Base-by-base conservation (phyloP, 1,284 basidiomycete species). In the Porogramme epimiltina region DNA sequence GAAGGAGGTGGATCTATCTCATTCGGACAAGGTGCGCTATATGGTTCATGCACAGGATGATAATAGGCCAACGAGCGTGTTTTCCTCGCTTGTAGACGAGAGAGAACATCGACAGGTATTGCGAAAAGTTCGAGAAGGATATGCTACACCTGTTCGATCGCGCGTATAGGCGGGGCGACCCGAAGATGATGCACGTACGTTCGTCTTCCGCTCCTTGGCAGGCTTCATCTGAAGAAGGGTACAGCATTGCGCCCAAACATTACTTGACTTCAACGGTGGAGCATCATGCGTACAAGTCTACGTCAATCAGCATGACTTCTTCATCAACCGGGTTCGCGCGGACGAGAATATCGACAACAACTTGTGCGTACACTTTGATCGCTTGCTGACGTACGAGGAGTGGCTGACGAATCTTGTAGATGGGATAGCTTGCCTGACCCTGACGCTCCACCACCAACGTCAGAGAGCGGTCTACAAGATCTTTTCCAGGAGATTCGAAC, bases 221-320 rank as follows among this genome's bases (percentile, higher is more conserved):
- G 34, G 5, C 5, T 37, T 13, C 16, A 16, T 37, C 8, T n/a
- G 10, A 37, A 13, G 34, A 9, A 10, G 28, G 15, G 8, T 45
- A 3, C 60, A 97, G 92, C 97, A 99, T 67, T 98, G 96, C 66
- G 96, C 97, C 1, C 92, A 95, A 73, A 97, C 95, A 2, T 75
- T 99, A 3, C 83, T 98, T 40, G 96, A 98, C 66, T 99, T 99
- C 76, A 99, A 99, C 63, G 97, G 97, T 3, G 97, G 97, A 10
- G 81, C 89, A 34, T 95, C 93, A 4, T 99, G 96, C 66, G 92
- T 99, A 4, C 95, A 98, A 71, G 93, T 99, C 25, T 99, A 99
- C 66, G 97, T 99, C 56, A 99, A 99, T 65, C 97, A 99, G 70
- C 97, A 99, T 66, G 97, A 99, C 69, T 98, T 98, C 76, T 98